A percentile compares a stretch with the other conserved stretches of the same genome.
Evolutionary conservation across 2,329 filamentous ascomycete genomes (phyloP).

Genomic region (Arthrobotrys musiformis): DNA sequence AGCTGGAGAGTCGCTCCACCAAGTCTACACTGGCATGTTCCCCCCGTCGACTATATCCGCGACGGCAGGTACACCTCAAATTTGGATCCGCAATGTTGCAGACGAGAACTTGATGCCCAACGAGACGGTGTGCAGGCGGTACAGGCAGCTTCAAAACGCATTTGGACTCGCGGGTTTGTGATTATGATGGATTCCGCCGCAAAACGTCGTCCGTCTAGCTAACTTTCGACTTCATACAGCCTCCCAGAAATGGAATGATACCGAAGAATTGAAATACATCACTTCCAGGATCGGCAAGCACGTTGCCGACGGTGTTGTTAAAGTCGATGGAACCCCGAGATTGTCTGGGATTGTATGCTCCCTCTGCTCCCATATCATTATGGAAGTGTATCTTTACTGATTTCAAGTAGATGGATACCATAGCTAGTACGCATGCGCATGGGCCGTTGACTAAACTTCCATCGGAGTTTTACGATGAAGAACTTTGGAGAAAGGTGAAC

Average conservation of each 20-base stretch:
- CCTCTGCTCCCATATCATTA: not conserved
- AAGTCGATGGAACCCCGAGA: constrained; percentile 82
- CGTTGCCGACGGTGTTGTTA: constrained; percentile 81
- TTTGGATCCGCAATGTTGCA: constrained; percentile 61
- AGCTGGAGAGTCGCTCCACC: constrained; percentile 80
- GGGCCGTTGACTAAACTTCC: constrained; percentile 82
- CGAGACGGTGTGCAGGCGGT: constrained; percentile 77
- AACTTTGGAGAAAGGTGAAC: constrained; percentile 33
- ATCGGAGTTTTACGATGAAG: constrained; percentile 82
- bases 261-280: constrained; percentile 84
- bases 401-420: constrained; percentile 76
- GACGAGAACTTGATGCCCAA: constrained; percentile 86
- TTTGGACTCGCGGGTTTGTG: constrained; percentile 61
- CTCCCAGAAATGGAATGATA: constrained; percentile 77
- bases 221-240: constrained; percentile 65
- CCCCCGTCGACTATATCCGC: constrained; percentile 68
- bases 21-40: constrained; percentile 80
- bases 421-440: constrained; percentile 89
- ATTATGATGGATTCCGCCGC: too few relatives aligned
- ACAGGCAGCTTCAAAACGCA: constrained; percentile 72
- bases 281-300: constrained; percentile 81
- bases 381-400: not conserved
- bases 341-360: constrained; percentile 75
- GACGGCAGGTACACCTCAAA: constrained; percentile 57
- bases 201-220: not conserved